A percentile compares a stretch with the other conserved stretches of the same genome.
These are phyloP conservation scores for Plasmodium vinckei DNA, from an alignment of 169 alveolate species.

Conservation along the genomic window DNA sequence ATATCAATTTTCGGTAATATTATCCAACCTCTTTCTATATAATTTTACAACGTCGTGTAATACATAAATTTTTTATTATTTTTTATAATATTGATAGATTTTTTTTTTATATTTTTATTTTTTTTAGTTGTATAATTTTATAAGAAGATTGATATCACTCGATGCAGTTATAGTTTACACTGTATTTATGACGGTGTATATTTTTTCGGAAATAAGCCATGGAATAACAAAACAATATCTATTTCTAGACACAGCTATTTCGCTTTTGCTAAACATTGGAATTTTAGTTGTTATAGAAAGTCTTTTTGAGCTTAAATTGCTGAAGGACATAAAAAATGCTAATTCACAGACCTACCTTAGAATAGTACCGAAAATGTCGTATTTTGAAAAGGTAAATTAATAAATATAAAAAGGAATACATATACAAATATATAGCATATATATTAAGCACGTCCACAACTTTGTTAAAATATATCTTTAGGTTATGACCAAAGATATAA, in stretches of 20 bases:
- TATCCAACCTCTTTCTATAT: not conserved
- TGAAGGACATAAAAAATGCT: constrained; percentile 68
- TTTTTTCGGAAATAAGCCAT: constrained; percentile 66
- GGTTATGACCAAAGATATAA: constrained; percentile 76
- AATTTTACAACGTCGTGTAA: not conserved
- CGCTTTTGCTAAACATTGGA: constrained; percentile 30
- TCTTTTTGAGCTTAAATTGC: constrained; percentile 53
- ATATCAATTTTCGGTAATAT: constrained; percentile 68
- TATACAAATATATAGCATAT: too few species aligned
- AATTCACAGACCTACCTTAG: constrained; percentile 74
- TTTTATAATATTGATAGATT: too few species aligned
- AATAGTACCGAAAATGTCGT: constrained; percentile 70
- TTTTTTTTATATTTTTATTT: not conserved
- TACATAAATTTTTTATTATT: too few species aligned
- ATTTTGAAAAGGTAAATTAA: constrained; percentile 59
- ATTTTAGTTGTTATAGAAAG: constrained; percentile 60
- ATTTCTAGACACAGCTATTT: constrained; percentile 52
- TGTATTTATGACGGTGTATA: constrained; percentile 48
- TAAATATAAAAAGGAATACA: not conserved
- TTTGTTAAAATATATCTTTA: not conserved
- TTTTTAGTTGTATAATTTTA: constrained; percentile 60
- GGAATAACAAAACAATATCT: constrained; percentile 33
- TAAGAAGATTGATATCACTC: constrained; percentile 55
- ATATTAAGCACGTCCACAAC: too few species aligned
- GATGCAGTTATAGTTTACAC: constrained; percentile 68